Evolutionary conservation across 2,329 filamentous ascomycete species (phyloP).

Genomic region (Pseudocercospora crystallina): DNA sequence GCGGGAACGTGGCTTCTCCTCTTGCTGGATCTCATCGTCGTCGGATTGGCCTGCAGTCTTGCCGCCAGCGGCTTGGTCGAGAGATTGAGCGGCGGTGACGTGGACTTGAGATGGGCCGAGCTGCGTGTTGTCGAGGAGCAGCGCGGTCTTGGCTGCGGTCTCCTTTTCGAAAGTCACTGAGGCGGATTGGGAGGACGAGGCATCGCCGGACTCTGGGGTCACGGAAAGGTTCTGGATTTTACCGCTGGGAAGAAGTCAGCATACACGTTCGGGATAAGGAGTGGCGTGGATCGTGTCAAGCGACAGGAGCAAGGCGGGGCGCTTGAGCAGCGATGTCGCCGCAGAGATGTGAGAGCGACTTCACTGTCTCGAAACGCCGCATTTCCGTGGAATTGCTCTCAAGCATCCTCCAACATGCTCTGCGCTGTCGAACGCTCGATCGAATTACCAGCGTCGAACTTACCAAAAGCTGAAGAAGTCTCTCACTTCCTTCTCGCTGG

Average conservation of each 20-base stretch:
- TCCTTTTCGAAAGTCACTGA: slow-evolving; percentile 97
- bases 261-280: neutral
- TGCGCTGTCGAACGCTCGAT: neutral
- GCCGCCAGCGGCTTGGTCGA: slow-evolving; percentile 62
- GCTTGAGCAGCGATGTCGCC: too few species aligned
- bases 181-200: slow-evolving; percentile 72
- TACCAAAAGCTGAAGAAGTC: slow-evolving; percentile 98
- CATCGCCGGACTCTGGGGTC: slow-evolving; percentile 55
- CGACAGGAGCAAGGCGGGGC: too few species aligned
- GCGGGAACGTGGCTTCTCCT: slow-evolving; percentile 92
- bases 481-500: slow-evolving; percentile 84
- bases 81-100: slow-evolving; percentile 69
- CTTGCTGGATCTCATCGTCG: slow-evolving; percentile 73
- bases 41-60: slow-evolving; percentile 58
- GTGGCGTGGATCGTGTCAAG: slow-evolving; percentile 2
- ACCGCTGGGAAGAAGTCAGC: slow-evolving; percentile 57
- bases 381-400: too few species aligned
- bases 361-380: too few species aligned
- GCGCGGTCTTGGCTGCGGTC: slow-evolving; percentile 92
- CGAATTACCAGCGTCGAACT: slow-evolving; percentile 31
- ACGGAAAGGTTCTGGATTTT: slow-evolving; percentile 86
- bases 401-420: too few species aligned
- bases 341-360: too few species aligned
- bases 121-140: slow-evolving; percentile 95
- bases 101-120: slow-evolving; percentile 75